Percentiles rank a stretch among this genome's conserved stretches.
phyloP scores from a whole-genome alignment of 2,329 filamentous ascomycete species.

The Lachnellula cervina region DNA sequence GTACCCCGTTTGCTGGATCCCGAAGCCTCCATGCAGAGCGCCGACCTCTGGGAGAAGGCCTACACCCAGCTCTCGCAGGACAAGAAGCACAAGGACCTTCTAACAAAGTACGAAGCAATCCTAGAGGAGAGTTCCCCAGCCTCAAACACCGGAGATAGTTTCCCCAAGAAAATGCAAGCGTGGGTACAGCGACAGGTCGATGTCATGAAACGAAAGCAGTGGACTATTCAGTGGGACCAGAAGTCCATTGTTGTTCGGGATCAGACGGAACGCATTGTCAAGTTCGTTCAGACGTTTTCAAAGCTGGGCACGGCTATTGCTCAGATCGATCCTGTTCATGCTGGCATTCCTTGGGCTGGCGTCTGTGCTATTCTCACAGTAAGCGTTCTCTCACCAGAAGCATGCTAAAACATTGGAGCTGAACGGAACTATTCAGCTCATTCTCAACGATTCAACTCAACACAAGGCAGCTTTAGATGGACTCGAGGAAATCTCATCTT shows the following conservation, averaged over 20 bases:
- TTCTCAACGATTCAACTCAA: constrained; percentile 11
- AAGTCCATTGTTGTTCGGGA: constrained; percentile 9
- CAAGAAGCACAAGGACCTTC: constrained; percentile 2
- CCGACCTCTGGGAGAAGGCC: constrained; percentile 5
- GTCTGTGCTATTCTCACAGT: constrained; percentile 5
- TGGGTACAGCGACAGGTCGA: constrained; percentile 4
- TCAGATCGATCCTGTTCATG: constrained; percentile 11
- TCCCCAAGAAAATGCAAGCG: constrained; percentile 4
- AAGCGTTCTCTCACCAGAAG: background rate
- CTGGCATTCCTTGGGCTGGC: constrained; percentile 12
- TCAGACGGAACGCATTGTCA: constrained; percentile 12
- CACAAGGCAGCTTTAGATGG: constrained; percentile 6
- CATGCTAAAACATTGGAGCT: background rate
- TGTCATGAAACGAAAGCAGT: constrained; percentile 13
- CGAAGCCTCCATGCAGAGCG: constrained; percentile 3
- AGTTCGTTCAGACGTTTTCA: constrained; percentile 10
- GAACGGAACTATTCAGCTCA: background rate
- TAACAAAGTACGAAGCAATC: constrained; percentile 4
- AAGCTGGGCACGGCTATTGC: constrained; percentile 5
- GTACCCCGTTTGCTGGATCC: constrained; percentile 2
- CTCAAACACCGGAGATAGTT: background rate
- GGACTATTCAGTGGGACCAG: constrained; percentile 12
- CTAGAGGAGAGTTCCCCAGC: background rate
- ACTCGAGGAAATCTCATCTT: constrained; percentile 8
- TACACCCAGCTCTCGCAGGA: background rate